phyloP scores from a whole-genome alignment of 75 land plant species.

The Sequoia sempervirens region DNA sequence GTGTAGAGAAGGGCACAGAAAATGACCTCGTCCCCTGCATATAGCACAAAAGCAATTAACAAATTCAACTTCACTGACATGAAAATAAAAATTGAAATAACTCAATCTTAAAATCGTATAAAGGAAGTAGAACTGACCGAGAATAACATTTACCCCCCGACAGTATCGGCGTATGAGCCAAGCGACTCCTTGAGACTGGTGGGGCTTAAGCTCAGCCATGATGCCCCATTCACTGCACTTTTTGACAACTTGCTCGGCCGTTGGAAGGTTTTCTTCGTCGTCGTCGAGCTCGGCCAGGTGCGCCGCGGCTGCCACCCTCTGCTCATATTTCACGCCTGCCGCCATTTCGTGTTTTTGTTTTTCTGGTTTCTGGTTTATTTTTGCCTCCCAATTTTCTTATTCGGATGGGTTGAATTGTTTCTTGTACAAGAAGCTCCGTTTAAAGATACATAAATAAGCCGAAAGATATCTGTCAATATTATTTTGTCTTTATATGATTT shows the following conservation, averaged over 20 bases:
- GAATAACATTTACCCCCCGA: slow-evolving; percentile 81
- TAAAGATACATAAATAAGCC: no score
- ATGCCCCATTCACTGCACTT: slow-evolving; percentile 37
- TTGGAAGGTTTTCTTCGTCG: slow-evolving; percentile 1
- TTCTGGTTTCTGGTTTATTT: neutral
- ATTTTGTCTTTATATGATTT: no score
- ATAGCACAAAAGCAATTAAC: neutral
- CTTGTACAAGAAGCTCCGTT: no score
- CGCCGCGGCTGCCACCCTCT: slow-evolving; percentile 50
- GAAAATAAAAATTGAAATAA: neutral
- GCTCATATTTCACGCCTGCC: slow-evolving; percentile 33
- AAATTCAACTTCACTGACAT: neutral
- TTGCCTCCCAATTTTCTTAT: neutral
- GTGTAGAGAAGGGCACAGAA: neutral
- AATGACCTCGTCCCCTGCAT: slow-evolving; percentile 33
- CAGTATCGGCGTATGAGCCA: slow-evolving; percentile 76
- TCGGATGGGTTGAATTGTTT: no score
- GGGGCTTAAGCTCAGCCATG: slow-evolving; percentile 63
- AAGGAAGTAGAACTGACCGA: slow-evolving; percentile 32
- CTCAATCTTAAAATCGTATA: neutral
- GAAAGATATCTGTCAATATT: no score
- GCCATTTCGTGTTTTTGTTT: slow-evolving; percentile 1
- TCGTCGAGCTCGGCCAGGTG: slow-evolving; percentile 28
- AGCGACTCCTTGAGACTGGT: slow-evolving; percentile 71
- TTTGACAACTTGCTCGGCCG: slow-evolving; percentile 11